These are phyloP conservation scores for Aspergillus terreus DNA, from an alignment of 2,329 filamentous ascomycete species.

Conservation along the genomic window DNA sequence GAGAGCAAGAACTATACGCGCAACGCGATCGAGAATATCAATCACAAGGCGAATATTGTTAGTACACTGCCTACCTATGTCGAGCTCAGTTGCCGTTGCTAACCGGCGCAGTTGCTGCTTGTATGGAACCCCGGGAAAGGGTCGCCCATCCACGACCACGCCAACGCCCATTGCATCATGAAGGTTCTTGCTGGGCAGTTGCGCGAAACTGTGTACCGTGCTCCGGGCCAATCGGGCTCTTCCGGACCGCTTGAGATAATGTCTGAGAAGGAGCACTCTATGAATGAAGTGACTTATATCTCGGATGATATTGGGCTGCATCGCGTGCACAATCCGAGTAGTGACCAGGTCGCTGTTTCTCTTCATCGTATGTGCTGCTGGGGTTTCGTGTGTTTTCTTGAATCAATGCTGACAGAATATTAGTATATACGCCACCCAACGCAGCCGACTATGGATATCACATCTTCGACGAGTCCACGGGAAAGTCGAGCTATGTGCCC, in stretches of 20 bases:
- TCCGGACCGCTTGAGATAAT: slow-evolving; percentile 21
- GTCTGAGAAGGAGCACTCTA: slow-evolving; percentile 18
- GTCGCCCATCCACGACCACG: slow-evolving; percentile 33
- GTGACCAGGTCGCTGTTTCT: slow-evolving; percentile 26
- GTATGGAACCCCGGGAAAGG: slow-evolving; percentile 36
- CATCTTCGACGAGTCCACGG: slow-evolving; percentile 27
- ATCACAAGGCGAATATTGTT: slow-evolving; percentile 31
- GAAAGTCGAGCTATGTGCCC: slow-evolving; percentile 23
- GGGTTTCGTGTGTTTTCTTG: not conserved
- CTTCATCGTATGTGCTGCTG: slow-evolving; percentile 23
- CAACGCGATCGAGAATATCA: slow-evolving; percentile 31
- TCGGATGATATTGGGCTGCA: slow-evolving; percentile 31
- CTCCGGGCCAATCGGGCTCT: slow-evolving; percentile 11
- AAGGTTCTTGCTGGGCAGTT: slow-evolving; percentile 30
- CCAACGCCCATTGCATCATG: slow-evolving; percentile 37
- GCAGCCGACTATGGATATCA: slow-evolving; percentile 32
- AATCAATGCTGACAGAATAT: not conserved
- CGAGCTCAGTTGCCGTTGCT: not conserved
- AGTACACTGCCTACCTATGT: slow-evolving; percentile 1
- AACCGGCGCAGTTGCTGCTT: slow-evolving; percentile 21
- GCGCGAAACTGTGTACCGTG: slow-evolving; percentile 25
- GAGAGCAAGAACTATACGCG: slow-evolving; percentile 31
- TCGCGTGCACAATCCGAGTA: slow-evolving; percentile 27
- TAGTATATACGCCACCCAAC: slow-evolving; percentile 32
- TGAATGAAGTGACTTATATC: slow-evolving; percentile 32